phyloP scores from a whole-genome alignment of 169 alveolate species.

The Ichthyophthirius multifiliis region DNA sequence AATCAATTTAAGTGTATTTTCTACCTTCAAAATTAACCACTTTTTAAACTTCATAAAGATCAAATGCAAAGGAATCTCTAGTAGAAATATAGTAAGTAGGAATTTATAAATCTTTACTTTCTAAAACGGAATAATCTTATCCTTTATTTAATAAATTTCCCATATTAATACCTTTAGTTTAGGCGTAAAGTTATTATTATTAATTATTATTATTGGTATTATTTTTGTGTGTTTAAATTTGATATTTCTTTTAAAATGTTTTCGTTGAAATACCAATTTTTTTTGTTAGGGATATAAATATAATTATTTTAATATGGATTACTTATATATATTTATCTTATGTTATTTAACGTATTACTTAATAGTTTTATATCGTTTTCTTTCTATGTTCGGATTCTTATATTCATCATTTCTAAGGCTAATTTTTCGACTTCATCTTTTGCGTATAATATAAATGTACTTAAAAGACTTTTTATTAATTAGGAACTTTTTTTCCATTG shows the following conservation, averaged over 20 bases:
- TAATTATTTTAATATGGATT: background rate
- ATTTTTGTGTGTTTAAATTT: background rate
- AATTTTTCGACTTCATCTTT: conserved; percentile 23
- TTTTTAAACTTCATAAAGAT: conserved; percentile 26
- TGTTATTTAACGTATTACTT: background rate
- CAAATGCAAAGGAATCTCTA: conserved; percentile 74
- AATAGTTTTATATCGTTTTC: background rate
- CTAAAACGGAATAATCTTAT: background rate
- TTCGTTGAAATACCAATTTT: background rate
- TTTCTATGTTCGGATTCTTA: conserved; percentile 12
- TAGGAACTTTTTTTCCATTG: conserved; percentile 38
- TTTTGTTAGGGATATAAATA: background rate
- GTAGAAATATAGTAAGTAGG: conserved; percentile 62
- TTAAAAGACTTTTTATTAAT: conserved; percentile 16
- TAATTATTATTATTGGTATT: background rate
- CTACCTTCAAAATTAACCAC: conserved; percentile 23
- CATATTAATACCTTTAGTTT: background rate
- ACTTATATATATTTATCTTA: background rate
- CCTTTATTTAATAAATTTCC: background rate
- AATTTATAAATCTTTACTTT: conserved; percentile 13
- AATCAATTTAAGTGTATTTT: conserved; percentile 43
- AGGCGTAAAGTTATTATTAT: too few species aligned
- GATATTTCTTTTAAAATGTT: background rate
- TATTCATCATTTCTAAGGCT: conserved; percentile 47
- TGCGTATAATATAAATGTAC: conserved; percentile 27